Evolutionary conservation across 1,284 basidiomycete genomes (phyloP), one percentile per base, ranked within the genome.

Genomic region (Phellopilus nigrolimitatus): DNA sequence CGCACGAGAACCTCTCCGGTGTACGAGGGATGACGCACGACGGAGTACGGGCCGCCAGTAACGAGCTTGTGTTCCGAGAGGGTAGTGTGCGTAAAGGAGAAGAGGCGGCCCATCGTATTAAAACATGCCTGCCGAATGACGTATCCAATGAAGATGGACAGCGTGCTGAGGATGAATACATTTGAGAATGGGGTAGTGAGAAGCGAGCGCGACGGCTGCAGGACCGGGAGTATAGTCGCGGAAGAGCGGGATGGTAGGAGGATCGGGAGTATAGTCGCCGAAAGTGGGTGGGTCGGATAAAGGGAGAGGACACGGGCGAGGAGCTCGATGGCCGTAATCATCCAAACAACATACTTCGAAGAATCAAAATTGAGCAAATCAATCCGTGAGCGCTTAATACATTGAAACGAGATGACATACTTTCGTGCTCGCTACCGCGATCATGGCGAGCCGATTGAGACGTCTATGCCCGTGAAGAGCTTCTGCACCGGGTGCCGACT

Each of bases 21-120:
- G 39, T 55, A 55, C 5, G 49, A 47, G 7, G 54, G 49, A 30
- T 55, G 54, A 4, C 54, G 49, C 5, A 55, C 54, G 8, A 55
- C 22, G 15, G 15, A 27, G 25, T 55, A 55, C 9, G 54, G 49
- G 3, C 54, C 54, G 24, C 33, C 19, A 4, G 36, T 47, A 21
- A 55, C 43, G 37, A 55, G 45, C 15, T 40, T 30, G 44, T 55
- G 54, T 13, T 27, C 28, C 13, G 36, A 28, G 24, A 47, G 54
- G 12, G 49, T 55, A 3, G 54, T 54, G 17, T 54, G 52, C 10
- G 40, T 49, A 33, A 54, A 54, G 19, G 52, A 40, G 33, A 54
- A 54, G 25, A 17, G 47, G 13, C 47, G 52, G 5, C 52, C 53
- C 40, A 54, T 41, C 5, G 33, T 24, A 3, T 10, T 17, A 42